Evolutionary conservation across 352 stramenopile genomes (phyloP), one percentile per base, ranked within the genome.

Genomic region (Halophytophthora batemanensis): DNA sequence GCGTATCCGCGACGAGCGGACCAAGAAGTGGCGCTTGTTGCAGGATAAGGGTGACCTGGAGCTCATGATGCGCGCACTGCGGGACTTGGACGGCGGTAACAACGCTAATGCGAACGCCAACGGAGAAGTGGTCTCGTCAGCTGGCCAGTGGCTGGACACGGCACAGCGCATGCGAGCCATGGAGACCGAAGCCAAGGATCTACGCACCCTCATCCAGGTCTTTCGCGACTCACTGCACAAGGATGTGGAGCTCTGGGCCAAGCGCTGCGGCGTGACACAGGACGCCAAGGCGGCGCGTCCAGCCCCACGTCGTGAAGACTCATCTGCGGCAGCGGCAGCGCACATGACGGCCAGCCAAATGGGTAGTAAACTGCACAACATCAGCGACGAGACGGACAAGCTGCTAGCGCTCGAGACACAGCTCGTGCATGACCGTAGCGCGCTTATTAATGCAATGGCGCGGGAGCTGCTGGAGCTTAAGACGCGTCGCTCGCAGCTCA

Each of bases 41-140:
- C 76, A 94, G 54, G 82, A 91, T 34, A 94, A 93, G 44, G 81
- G 77, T 3, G 83, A 94, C 41, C 67, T 90, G 25, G 83, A 94
- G 53, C 56, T 94, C 8, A 87, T 90, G 58, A 70, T 94, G 33
- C 71, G 82, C 6, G 82, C 83, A 0, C 55, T 91, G 31, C 64
- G 83, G 10, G 83, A 94, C 42, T 61, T 93, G 8, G 65, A 71
- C 44, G 49, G 50, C 13, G 77, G 84, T 56, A 65, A 53, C 15
- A 37, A 39, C 12, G 11, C 51, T 10, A 14, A 36, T 18, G 25
- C 23, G 17, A 71, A 87, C 57, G 66, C 79, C 31, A 31, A 31
- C 8, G 25, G 25, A 10, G 29, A 28, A 39, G 45, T 44, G 13
- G 45, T 39, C 43, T 58, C 56, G 4, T 45, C 56, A 15, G 56